Evolutionary conservation across 495 filamentous ascomycete genomes (phyloP), one percentile per base, ranked within the genome.

Genomic region (Podospora pseudocomata): DNA sequence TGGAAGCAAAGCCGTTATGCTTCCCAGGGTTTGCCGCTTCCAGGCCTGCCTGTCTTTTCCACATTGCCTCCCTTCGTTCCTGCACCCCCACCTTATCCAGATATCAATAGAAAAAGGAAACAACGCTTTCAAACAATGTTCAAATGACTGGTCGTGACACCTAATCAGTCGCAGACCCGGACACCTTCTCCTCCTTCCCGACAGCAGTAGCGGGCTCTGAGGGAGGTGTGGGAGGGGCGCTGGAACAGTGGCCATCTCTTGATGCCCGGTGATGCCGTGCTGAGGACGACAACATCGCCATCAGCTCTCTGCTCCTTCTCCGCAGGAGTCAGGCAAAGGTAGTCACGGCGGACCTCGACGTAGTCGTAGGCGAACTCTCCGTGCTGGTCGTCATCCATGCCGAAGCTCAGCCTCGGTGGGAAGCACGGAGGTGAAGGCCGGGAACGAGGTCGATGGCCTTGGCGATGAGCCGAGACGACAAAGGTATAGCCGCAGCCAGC

Each of bases 331-430:
- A 99, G 59, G 95, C 95, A n/a, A 18, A 97, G 87, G 83, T 97
- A 99, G 78, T 99, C 95, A 68, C 95, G 88, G 67, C 95, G 90
- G 68, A 99, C 95, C 84, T 99, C 95, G 72, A 99, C 95, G 78
- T 99, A 99, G 80, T 99, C 95, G 82, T 99, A 99, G 6, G 95
- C 96, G 76, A 99, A 99, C 80, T 99, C 95, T 75, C 95, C 95
- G 44, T 97, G 90, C 77, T 99, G 95, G 81, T 99, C 95, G 77
- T 98, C 96, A 73, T 99, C 95, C 94, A 98, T 97, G 66, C 95
- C 95, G 87, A 20, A 99, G 86, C 79, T 99, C 95, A n/a, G 96
- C 95, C 81, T 99, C 92, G 73, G 96, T 92, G n/a, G 39, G 89
- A 92, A 13, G 95, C 95, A 59, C 95, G 91, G 67, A 99, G 90